These are phyloP conservation scores for Ophiostoma piceae DNA, from an alignment of 2,329 filamentous ascomycete genomes.

Conservation along the genomic window DNA sequence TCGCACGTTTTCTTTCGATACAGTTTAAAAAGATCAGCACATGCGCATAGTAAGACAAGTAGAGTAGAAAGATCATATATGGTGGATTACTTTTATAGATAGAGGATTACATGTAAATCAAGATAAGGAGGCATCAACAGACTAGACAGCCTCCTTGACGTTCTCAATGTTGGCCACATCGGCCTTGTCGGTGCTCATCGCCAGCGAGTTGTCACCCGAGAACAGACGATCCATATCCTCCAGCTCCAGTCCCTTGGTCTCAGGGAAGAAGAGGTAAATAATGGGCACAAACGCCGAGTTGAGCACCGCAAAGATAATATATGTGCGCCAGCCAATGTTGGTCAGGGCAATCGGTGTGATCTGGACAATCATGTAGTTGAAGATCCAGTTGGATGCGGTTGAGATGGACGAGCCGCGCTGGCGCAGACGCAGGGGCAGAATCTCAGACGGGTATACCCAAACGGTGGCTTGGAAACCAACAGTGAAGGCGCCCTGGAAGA, in stretches of 20 bases:
- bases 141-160: slow-evolving; percentile 6
- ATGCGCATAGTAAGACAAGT: background rate
- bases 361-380: slow-evolving; percentile 24
- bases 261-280: slow-evolving; percentile 59
- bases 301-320: slow-evolving; percentile 62
- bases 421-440: slow-evolving; percentile 23
- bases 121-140: background rate
- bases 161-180: slow-evolving; percentile 18
- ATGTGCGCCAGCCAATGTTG: slow-evolving; percentile 53
- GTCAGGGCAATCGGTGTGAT: slow-evolving; percentile 29
- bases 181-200: slow-evolving; percentile 17
- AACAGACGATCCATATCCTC: slow-evolving; percentile 58
- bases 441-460: slow-evolving; percentile 24
- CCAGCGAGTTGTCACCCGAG: slow-evolving; percentile 30
- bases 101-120: background rate
- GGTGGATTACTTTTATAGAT: background rate
- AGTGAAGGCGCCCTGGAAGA: slow-evolving; percentile 31
- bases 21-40: background rate
- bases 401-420: slow-evolving; percentile 24
- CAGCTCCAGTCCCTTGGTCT: slow-evolving; percentile 58
- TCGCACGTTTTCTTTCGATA: background rate
- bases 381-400: slow-evolving; percentile 23
- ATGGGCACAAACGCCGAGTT: slow-evolving; percentile 55
- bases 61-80: background rate
- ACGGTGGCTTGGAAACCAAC: slow-evolving; percentile 32